Conservation (phyloP, 2,329 filamentous ascomycete species). For the Aureobasidium sp. region DNA sequence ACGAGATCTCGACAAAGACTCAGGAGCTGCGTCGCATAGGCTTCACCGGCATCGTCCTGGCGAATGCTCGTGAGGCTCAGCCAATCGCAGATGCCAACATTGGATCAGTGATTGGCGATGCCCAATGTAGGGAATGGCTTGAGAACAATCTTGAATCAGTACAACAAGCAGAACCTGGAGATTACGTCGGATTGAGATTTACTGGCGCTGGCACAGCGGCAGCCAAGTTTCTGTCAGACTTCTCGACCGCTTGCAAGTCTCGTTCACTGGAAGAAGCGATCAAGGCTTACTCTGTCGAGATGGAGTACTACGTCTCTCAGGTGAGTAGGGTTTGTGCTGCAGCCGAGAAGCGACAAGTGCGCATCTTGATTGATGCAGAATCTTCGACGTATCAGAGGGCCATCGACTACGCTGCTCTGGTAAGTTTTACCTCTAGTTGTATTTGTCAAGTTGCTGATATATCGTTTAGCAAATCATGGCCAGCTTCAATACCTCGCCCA, state of each 20-base stretch:
- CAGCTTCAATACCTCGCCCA: background rate
- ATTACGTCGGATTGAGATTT: conserved; percentile 7
- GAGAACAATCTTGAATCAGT: conserved; percentile 8
- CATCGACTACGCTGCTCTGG: conserved; percentile 2
- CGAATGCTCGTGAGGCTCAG: conserved; percentile 13
- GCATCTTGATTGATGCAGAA: conserved; percentile 15
- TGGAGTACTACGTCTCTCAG: background rate
- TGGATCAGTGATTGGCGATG: background rate
- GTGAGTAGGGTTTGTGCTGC: background rate
- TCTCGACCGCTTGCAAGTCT: background rate
- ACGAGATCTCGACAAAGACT: conserved; percentile 1
- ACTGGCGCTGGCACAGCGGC: conserved; percentile 10
- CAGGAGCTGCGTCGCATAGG: background rate
- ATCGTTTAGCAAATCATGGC: background rate
- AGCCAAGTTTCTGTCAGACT: background rate
- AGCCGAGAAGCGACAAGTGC: background rate
- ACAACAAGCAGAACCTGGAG: conserved; percentile 9
- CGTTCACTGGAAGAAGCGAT: background rate
- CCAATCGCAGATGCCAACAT: background rate
- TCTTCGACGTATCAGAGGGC: conserved; percentile 1
- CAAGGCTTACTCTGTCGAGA: background rate
- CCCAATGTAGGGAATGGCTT: conserved; percentile 6
- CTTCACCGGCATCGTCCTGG: conserved; percentile 15
- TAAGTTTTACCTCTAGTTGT: background rate
- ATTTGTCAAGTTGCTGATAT: background rate